Evolutionary conservation across 352 stramenopile genomes (phyloP).

Genomic region (Phytophthora europaea): DNA sequence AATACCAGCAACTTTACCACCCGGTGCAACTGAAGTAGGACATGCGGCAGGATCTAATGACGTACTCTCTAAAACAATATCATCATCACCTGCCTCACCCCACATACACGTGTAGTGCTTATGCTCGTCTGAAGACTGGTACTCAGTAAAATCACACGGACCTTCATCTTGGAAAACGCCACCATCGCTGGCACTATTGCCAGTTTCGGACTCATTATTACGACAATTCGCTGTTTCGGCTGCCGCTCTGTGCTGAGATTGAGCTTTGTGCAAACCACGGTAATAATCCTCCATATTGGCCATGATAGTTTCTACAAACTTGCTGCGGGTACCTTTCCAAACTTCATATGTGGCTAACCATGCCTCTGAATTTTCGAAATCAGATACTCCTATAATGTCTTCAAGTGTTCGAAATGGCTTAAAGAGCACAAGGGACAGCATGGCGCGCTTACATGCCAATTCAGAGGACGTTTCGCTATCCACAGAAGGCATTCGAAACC

Average conservation of each 20-base stretch:
- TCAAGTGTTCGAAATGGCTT: background rate
- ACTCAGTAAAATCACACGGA: background rate
- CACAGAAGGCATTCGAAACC: slow-evolving; percentile 2
- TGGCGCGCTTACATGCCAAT: background rate
- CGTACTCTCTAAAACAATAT: background rate
- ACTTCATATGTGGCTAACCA: background rate
- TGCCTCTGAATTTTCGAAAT: background rate
- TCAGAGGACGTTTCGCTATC: background rate
- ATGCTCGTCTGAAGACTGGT: background rate
- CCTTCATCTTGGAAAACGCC: background rate
- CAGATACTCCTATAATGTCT: background rate
- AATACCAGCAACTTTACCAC: background rate
- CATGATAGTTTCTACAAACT: slow-evolving; percentile 2
- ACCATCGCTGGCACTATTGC: background rate
- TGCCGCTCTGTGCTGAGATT: background rate
- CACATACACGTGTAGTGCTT: background rate
- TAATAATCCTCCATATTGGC: slow-evolving; percentile 14
- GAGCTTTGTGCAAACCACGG: background rate
- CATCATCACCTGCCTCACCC: background rate
- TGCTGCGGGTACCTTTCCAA: background rate
- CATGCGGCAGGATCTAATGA: background rate
- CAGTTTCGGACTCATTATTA: background rate
- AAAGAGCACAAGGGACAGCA: background rate
- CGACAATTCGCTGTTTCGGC: background rate
- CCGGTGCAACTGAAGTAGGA: background rate